Base-by-base conservation (phyloP, 2,329 filamentous ascomycete species). In the Paecilomyces formosus region DNA sequence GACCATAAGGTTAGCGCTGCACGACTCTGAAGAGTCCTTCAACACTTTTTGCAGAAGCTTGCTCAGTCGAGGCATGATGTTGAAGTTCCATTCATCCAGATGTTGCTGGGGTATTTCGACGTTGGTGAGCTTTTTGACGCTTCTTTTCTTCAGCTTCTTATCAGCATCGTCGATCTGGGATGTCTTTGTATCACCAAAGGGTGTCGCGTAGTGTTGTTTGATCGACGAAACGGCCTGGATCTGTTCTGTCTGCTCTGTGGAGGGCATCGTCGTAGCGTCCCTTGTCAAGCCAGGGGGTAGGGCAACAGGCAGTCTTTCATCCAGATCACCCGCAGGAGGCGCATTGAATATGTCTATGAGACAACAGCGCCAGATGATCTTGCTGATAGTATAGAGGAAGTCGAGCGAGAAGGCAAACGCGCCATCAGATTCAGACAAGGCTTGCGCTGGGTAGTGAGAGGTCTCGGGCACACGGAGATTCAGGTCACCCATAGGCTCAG, bases 1-100 rank as follows among this genome's bases (percentile, higher is more conserved):
- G 65, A 84, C 82, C 61, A 85, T 81, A 11, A 87, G 78, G 57
- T 81, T 80, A 39, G 85, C 85, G 57, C 82, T 83, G 63, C 83
- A 81, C 2, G 84, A 85, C 67, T 87, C 85, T 1, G 79, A 74
- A 0, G 82, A 84, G 49, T 85, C 82, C 60, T 79, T 81, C 15
- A 87, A 70, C 6, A 82, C 80, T 61, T 82, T 82, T 64, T 85
- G 80, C 12, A 86, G 75, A 22, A 87, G 77, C 22, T 81, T 81
- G 60, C 83, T 81, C 13, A 88, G 70, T 45, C 81, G 80, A 8
- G 82, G 81, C 62, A 85, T 80, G 68, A 85, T 78, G 9, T 77
- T 77, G 21, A 77, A 77, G 60, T 86, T 82, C 83, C 85, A 88
- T 53, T 84, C 76, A 51, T 83, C 78, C 1, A 85, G 70, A 59